Evolutionary conservation across 139 green algal species (phyloP).

Genomic region (Haematococcus sp.): DNA sequence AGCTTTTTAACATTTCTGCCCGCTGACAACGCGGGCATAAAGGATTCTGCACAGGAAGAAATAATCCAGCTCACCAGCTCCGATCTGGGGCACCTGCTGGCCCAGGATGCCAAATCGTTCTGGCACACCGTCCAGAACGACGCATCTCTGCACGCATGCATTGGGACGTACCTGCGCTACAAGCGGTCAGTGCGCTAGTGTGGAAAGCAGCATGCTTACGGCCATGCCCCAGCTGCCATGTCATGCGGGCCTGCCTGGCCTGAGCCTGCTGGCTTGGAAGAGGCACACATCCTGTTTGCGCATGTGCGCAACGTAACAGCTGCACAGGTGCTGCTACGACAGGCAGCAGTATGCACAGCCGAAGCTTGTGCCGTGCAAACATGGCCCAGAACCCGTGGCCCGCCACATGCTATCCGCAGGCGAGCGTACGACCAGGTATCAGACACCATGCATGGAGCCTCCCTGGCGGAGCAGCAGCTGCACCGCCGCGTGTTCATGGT

Average conservation of each 20-base stretch:
- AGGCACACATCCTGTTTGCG: not conserved
- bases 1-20: no score
- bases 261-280: not conserved
- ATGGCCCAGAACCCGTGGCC: no score
- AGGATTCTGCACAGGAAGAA: no score
- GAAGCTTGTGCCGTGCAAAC: no score
- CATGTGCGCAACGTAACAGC: not conserved
- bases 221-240: conserved; percentile 1
- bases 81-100: conserved; percentile 7
- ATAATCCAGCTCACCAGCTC: conserved; percentile 25
- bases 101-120: not conserved
- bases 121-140: conserved; percentile 4
- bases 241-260: not conserved
- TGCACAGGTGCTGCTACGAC: no score
- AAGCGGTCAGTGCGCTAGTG: conserved; percentile 16
- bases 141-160: conserved; percentile 38
- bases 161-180: conserved; percentile 70
- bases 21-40: no score
- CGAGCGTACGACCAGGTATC: conserved; percentile 23
- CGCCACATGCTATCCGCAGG: conserved; percentile 17
- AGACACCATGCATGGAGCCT: conserved; percentile 28
- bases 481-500: conserved; percentile 62
- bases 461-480: conserved; percentile 39
- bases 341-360: no score
- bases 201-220: no score